A percentile compares a stretch with the other conserved stretches of the same genome.
phyloP scores from a whole-genome alignment of 306 rosid species.

The Cucurbita ficifolia region DNA sequence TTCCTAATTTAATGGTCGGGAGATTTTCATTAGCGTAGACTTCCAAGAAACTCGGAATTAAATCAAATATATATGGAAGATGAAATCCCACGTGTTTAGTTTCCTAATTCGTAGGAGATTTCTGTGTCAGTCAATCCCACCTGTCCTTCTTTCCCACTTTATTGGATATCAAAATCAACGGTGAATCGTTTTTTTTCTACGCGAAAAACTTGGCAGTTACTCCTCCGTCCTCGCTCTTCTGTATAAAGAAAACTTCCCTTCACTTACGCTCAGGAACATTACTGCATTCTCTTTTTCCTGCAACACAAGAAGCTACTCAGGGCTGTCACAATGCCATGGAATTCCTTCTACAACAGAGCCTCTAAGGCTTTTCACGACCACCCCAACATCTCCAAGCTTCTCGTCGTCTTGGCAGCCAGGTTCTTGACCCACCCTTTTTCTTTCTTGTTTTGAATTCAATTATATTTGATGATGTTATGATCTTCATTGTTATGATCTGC shows the following conservation, averaged over 20 bases:
- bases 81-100: neutral
- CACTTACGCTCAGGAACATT: neutral
- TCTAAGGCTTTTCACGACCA: constrained; percentile 25
- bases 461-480: neutral
- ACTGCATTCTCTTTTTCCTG: neutral
- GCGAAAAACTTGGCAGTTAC: neutral
- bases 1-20: neutral
- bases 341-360: constrained; percentile 30
- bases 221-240: neutral
- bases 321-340: constrained; percentile 22
- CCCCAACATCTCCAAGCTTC: constrained; percentile 26
- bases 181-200: neutral
- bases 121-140: neutral
- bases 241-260: neutral
- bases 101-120: neutral
- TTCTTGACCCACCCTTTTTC: neutral
- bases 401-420: constrained; percentile 40
- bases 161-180: neutral
- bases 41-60: neutral
- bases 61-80: neutral
- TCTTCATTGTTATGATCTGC: neutral
- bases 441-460: neutral
- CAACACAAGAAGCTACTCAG: neutral
- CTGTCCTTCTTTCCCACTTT: neutral
- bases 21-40: neutral